Evolutionary conservation across 129 eudicot genomes (phyloP).

Genomic region (Solidago caesia): DNA sequence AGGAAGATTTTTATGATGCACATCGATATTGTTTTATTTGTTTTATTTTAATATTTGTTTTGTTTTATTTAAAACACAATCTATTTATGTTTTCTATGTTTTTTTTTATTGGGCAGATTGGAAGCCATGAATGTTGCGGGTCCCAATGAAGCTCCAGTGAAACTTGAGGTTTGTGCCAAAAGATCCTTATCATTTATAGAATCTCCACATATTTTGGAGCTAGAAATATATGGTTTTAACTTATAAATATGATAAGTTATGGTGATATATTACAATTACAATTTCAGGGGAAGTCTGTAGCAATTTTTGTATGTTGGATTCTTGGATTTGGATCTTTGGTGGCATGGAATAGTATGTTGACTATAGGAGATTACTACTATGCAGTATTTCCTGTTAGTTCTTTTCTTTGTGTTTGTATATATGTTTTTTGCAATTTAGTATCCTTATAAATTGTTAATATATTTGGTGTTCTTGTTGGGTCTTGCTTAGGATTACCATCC

Average conservation of each 20-base stretch:
- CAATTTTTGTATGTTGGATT: constrained; percentile 14
- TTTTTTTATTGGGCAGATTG: constrained; percentile 2
- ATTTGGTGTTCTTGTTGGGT: background rate
- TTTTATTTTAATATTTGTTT: no score
- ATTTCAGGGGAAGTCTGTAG: constrained; percentile 9
- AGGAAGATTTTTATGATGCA: no score
- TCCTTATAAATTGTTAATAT: background rate
- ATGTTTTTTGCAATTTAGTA: background rate
- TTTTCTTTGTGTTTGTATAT: background rate
- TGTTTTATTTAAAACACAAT: background rate
- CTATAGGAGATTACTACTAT: constrained; percentile 21
- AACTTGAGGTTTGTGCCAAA: constrained; percentile 52
- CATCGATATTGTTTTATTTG: background rate
- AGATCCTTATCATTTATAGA: background rate
- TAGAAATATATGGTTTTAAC: background rate
- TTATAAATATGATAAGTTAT: background rate
- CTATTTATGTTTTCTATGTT: constrained; percentile 7
- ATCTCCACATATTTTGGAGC: background rate
- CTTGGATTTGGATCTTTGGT: constrained; percentile 22
- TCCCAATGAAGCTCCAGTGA: constrained; percentile 33
- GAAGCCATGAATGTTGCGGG: constrained; percentile 30
- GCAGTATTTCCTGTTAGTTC: constrained; percentile 9
- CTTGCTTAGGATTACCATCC: constrained; percentile 65
- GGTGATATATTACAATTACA: background rate
- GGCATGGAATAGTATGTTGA: constrained; percentile 18